Evolutionary conservation across 495 filamentous ascomycete species (phyloP).

Genomic region (Extremus antarcticus): DNA sequence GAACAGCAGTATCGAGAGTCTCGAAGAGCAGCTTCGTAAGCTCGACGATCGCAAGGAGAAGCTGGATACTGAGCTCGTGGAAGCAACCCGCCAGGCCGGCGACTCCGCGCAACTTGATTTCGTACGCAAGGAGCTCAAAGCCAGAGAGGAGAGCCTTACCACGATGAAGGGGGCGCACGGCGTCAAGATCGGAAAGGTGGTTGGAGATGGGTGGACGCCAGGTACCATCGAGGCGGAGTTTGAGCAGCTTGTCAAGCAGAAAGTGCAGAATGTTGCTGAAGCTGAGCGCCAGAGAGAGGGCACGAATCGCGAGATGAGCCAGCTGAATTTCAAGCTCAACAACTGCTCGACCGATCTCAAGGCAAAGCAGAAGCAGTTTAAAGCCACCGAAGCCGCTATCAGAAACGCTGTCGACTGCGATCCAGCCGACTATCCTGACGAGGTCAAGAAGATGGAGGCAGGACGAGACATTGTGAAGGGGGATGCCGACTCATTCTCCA

Average conservation of each 20-base stretch:
- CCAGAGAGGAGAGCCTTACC: constrained; percentile 56
- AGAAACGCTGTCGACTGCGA: constrained; percentile 44
- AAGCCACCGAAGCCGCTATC: constrained; percentile 43
- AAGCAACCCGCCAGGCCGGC: constrained; percentile 64
- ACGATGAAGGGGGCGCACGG: constrained; percentile 68
- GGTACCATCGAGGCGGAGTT: constrained; percentile 61
- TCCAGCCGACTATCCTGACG: constrained; percentile 41
- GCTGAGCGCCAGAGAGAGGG: constrained; percentile 58
- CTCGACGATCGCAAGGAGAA: constrained; percentile 58
- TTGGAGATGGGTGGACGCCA: constrained; percentile 57
- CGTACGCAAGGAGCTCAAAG: constrained; percentile 62
- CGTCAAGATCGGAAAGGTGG: constrained; percentile 49
- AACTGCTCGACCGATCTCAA: constrained; percentile 47
- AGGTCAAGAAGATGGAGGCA: constrained; percentile 45
- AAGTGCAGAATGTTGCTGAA: constrained; percentile 43
- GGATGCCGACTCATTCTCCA: constrained; percentile 51
- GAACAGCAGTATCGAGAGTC: constrained; percentile 54
- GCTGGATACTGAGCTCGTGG: constrained; percentile 64
- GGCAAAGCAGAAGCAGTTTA: constrained; percentile 53
- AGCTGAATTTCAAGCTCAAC: constrained; percentile 67
- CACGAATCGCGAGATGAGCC: constrained; percentile 60
- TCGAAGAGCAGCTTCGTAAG: constrained; percentile 49
- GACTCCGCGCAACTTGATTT: constrained; percentile 71
- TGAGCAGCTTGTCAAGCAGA: constrained; percentile 48
- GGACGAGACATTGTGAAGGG: constrained; percentile 50